Percentiles rank a stretch among this genome's conserved stretches.
phyloP scores from a whole-genome alignment of 2,329 filamentous ascomycete species.

The Penicillium nordicum region DNA sequence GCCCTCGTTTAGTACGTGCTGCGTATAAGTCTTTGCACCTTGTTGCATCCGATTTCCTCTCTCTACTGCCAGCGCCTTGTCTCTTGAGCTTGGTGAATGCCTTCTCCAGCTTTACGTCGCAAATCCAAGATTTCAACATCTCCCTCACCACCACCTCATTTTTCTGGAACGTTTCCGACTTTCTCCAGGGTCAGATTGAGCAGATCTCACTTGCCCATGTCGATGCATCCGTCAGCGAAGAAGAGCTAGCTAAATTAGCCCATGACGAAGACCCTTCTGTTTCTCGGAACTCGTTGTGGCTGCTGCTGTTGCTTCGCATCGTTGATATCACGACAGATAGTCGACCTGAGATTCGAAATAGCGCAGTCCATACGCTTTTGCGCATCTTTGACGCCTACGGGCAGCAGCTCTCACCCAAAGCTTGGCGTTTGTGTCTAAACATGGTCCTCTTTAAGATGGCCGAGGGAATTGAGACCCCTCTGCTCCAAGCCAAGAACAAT shows the following conservation, averaged over 20 bases:
- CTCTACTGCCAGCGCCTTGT: slow-evolving; percentile 66
- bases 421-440: slow-evolving; percentile 80
- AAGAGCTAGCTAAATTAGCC: slow-evolving; percentile 57
- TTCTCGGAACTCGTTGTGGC: slow-evolving; percentile 45
- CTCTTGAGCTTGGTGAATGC: slow-evolving; percentile 79
- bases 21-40: slow-evolving; percentile 88
- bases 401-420: slow-evolving; percentile 69
- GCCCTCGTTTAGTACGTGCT: slow-evolving; percentile 73
- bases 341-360: slow-evolving; percentile 46
- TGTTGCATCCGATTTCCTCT: slow-evolving; percentile 90
- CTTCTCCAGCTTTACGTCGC: slow-evolving; percentile 82
- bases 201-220: slow-evolving; percentile 38
- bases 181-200: slow-evolving; percentile 57
- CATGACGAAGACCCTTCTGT: slow-evolving; percentile 57
- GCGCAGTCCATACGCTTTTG: slow-evolving; percentile 82
- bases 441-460: slow-evolving; percentile 77
- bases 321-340: slow-evolving; percentile 41
- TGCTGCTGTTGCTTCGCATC: slow-evolving; percentile 38
- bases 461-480: slow-evolving; percentile 61
- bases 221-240: slow-evolving; percentile 51
- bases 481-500: slow-evolving; percentile 17
- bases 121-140: slow-evolving; percentile 90
- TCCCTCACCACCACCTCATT: slow-evolving; percentile 92
- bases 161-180: slow-evolving; percentile 93
- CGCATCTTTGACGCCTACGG: slow-evolving; percentile 91